phyloP scores from a whole-genome alignment of 139 green algal genomes.

The Zygnema cylindricum region DNA sequence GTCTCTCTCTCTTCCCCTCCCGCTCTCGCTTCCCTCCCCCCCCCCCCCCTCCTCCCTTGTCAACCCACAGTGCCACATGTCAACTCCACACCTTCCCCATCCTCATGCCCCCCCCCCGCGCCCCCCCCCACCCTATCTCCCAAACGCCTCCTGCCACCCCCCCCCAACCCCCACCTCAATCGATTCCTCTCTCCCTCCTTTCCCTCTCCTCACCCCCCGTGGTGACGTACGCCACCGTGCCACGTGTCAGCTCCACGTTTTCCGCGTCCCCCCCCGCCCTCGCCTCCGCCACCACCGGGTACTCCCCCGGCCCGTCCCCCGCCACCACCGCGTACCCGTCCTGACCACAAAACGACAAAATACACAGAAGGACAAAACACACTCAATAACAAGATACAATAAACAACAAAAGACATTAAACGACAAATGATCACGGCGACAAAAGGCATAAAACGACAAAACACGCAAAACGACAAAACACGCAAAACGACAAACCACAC shows the following conservation, averaged over 20 bases:
- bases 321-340: constrained; percentile 92
- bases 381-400: not conserved
- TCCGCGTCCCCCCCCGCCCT: constrained; percentile 71
- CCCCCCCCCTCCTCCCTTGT: too few relatives aligned
- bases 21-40: too few relatives aligned
- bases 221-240: constrained; percentile 88
- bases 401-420: not conserved
- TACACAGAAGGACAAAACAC: not conserved
- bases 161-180: not conserved
- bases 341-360: too few relatives aligned
- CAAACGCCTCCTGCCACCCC: not conserved
- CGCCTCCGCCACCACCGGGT: constrained; percentile 77
- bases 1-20: too few relatives aligned
- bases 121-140: too few relatives aligned
- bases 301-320: constrained; percentile 80
- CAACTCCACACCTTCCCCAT: too few relatives aligned
- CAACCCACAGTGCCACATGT: too few relatives aligned
- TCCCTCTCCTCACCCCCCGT: constrained; percentile 78
- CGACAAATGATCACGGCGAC: not conserved
- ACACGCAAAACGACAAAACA: not conserved
- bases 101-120: too few relatives aligned
- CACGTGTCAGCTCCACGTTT: constrained; percentile 60
- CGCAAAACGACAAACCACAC: constrained; percentile 2
- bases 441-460: not conserved
- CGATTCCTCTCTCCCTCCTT: too few relatives aligned